Percentiles rank a stretch among this genome's conserved stretches.
phyloP scores from a whole-genome alignment of 768 basidiomycete species.

The Lyophyllum semitale region DNA sequence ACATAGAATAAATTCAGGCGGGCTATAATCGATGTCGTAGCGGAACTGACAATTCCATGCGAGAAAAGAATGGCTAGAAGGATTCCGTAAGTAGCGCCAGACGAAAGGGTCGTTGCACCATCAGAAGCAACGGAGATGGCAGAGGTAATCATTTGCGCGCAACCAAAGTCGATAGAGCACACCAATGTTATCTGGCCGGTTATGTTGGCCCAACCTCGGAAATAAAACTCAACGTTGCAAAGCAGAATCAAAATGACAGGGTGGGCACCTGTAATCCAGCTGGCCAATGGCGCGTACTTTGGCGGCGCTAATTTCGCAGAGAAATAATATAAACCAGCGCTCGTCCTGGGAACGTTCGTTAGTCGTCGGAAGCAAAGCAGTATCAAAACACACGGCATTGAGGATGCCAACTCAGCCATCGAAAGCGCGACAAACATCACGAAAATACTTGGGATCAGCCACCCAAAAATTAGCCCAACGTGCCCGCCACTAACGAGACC shows the following conservation, averaged over 20 bases:
- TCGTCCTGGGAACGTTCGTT: conserved; percentile 48
- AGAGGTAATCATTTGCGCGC: conserved; percentile 78
- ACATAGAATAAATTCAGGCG: conserved; percentile 74
- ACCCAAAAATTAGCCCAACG: conserved; percentile 77
- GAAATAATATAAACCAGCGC: conserved; percentile 79
- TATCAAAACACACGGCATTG: conserved; percentile 65
- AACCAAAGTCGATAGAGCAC: conserved; percentile 76
- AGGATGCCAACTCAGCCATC: conserved; percentile 73
- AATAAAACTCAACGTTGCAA: neutral
- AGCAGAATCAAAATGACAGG: neutral
- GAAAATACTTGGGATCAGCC: conserved; percentile 71
- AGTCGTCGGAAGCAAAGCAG: neutral
- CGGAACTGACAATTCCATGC: conserved; percentile 74
- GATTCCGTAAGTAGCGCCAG: conserved; percentile 70
- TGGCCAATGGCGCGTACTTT: conserved; percentile 60
- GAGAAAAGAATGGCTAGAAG: conserved; percentile 61
- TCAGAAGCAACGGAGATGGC: conserved; percentile 64
- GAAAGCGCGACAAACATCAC: conserved; percentile 68
- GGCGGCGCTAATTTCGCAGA: conserved; percentile 72
- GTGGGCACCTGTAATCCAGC: conserved; percentile 58
- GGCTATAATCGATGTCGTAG: conserved; percentile 65
- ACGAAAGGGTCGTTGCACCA: conserved; percentile 49
- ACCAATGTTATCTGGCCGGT: conserved; percentile 68
- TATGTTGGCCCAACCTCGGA: conserved; percentile 68
- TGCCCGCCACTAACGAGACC: conserved; percentile 69